These are phyloP conservation scores for Cercospora sp. DNA, from an alignment of 2,329 filamentous ascomycete genomes.

Conservation along the genomic window DNA sequence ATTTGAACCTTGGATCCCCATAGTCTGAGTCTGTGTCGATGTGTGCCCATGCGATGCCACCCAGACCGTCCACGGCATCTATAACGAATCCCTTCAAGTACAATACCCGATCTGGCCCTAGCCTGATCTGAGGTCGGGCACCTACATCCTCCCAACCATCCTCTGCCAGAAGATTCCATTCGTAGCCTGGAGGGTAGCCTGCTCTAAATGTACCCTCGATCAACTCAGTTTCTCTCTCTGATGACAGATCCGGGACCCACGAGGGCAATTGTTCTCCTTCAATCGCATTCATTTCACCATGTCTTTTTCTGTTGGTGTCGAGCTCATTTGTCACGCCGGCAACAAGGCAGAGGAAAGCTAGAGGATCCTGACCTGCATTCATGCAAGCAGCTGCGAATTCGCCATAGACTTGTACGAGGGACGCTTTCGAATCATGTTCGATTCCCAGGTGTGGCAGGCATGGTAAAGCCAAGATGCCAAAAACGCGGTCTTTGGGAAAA, in stretches of 20 bases:
- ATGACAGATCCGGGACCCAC: background rate
- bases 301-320: background rate
- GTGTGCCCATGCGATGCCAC: background rate
- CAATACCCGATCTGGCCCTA: background rate
- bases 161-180: background rate
- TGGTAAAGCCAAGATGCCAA: background rate
- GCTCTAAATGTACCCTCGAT: background rate
- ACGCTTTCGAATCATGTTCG: background rate
- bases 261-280: background rate
- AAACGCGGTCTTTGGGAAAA: background rate
- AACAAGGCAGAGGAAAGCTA: background rate
- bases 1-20: background rate
- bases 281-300: background rate
- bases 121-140: background rate
- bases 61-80: background rate
- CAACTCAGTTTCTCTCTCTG: background rate
- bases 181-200: background rate
- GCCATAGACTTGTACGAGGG: background rate
- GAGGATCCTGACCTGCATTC: background rate
- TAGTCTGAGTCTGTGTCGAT: background rate
- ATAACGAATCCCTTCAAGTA: background rate
- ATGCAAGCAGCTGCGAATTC: background rate
- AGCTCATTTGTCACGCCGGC: background rate
- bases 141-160: background rate
- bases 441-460: background rate